Base-by-base conservation (phyloP, 2,329 filamentous ascomycete species). In the Apiospora phragmitis region DNA sequence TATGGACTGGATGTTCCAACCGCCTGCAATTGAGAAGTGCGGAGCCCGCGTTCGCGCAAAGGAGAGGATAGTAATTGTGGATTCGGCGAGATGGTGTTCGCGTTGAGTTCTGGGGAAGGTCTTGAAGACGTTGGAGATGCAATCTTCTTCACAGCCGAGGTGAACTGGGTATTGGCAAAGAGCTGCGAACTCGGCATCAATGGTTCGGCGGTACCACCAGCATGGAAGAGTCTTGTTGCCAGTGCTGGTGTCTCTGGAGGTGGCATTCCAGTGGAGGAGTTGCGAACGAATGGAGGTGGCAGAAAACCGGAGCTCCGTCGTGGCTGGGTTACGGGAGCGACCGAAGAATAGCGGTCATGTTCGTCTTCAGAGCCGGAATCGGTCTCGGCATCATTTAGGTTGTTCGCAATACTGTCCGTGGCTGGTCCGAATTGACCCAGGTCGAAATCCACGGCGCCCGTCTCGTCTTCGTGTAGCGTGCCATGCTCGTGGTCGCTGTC, bases 121-220 rank as follows among this genome's bases (percentile, higher is more conserved):
- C 88, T 82, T 1, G 88, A 90, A 1, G 87, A 89, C 0, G 88
- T 89, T 26, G 88, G 88, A 71, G 69, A 71, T 16, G 87, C 90
- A 65, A 81, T 77, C 32, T 80, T 81, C 74, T 85, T 88, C 21
- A 84, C 75, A 1, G 83, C 86, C 1, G 88, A 89, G 1, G 88
- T 89, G 32, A 38, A 62, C 72, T 88, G 88, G 0, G 88, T 89
- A 73, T 86, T 84, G 0, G 81, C 83, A 73, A 90, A 90, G 11
- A 90, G 80, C 75, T 90, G 87, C 9, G 86, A 85, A n/a, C 55
- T 62, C 4, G 32, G 32, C 55, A 62, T 62, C 32, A 62, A 38
- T 6, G 55, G 32, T 9, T 38, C 55, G 32, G 55, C 32, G 18
- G 55, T 24, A 35, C 18, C 55, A 12, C 55, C 55, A 11, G 78